These are phyloP conservation scores for Capsicum pubescens DNA, from an alignment of 257 asterid species.

Conservation along the genomic window DNA sequence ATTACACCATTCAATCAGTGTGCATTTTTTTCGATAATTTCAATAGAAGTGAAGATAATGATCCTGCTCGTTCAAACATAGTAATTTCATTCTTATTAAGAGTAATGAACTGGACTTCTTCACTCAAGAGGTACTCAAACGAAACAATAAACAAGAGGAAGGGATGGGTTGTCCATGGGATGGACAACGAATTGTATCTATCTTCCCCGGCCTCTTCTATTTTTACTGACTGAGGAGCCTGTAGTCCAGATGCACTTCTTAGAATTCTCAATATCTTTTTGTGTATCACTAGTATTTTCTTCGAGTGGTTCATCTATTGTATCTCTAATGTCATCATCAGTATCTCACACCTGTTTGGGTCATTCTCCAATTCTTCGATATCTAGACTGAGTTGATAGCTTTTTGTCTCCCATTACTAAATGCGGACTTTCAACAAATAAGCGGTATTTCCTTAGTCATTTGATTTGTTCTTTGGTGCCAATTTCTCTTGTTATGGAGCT, in stretches of 20 bases:
- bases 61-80: neutral
- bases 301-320: no score
- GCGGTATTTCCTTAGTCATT: no score
- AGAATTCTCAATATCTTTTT: no score
- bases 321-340: no score
- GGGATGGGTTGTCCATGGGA: neutral
- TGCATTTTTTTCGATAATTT: neutral
- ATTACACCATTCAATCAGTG: neutral
- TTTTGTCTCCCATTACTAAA: no score
- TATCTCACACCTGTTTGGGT: neutral
- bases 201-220: neutral
- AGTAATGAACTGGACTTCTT: neutral
- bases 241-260: neutral
- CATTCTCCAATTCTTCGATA: neutral
- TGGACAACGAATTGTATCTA: neutral
- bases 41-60: neutral
- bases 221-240: neutral
- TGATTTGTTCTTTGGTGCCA: no score
- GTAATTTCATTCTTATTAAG: neutral
- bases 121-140: neutral
- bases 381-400: no score
- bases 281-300: neutral
- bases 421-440: no score
- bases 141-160: neutral
- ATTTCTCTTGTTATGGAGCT: no score